Evolutionary conservation across 2,329 filamentous ascomycete species (phyloP), one percentile per base, ranked within the genome.

Genomic region (Ophiobolus disseminans): DNA sequence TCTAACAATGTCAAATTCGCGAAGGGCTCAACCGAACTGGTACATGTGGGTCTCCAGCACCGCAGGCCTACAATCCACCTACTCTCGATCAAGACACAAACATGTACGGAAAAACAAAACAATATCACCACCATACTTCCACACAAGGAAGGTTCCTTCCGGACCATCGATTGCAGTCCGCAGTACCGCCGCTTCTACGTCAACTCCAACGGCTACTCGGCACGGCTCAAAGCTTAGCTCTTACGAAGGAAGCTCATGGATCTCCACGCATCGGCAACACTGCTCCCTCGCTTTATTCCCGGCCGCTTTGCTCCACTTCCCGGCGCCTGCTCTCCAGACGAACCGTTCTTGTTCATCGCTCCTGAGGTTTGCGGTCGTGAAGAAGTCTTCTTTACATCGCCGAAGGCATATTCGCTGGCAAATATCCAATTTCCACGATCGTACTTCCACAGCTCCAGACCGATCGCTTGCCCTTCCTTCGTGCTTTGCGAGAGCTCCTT

Each of bases 401-500:
- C 50, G 53, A 78, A 77, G 5, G 48, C 50, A 48, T 73, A 78
- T 38, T 70, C 64, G 40, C 61, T 60, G 9, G 64, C 58, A 57
- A 66, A 75, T 22, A 65, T 66, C 76, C 76, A 79, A 20, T 63
- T 65, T 3, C 75, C 75, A 3, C 62, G 56, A 25, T 75, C 70
- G 60, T 78, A 78, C 45, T 60, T 68, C 72, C 75, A 78, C 13
- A 79, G 53, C 5, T 68, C 70, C 34, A 78, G 46, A 0, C 76
- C 76, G 36, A 70, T 50, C 3, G 66, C 76, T 17, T 49, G 58
- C 0, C 76, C 75, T 23, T 62, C 58, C 41, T 68, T 63, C 3
- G 60, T 60, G 21, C 70, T 58, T 28, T 64, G 58, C 11, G 58
- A 63, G 59, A 76, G 9, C 13, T 60, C 63, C 22, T 57, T 48